These are phyloP conservation scores for Nepenthes gracilis DNA, from an alignment of 148 eudicot species.

Conservation along the genomic window DNA sequence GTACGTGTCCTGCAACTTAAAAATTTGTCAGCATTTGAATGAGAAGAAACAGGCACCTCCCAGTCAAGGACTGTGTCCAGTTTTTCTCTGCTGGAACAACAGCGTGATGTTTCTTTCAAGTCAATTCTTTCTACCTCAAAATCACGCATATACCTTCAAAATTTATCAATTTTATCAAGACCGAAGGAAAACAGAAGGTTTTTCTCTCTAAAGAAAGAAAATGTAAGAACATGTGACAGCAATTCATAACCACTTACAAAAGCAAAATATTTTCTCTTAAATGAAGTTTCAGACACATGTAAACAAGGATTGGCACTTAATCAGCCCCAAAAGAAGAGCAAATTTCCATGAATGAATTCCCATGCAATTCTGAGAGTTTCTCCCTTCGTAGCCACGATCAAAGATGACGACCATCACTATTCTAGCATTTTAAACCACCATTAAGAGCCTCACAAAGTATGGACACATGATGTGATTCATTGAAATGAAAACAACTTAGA, in stretches of 20 bases:
- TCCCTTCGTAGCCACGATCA: slow-evolving; percentile 87
- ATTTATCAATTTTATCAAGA: slow-evolving; percentile 3
- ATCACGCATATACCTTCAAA: slow-evolving; percentile 79
- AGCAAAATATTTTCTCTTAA: no score
- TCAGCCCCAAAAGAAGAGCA: slow-evolving; percentile 83
- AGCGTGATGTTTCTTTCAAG: slow-evolving; percentile 75
- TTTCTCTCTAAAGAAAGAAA: background rate
- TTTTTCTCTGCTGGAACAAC: slow-evolving; percentile 65
- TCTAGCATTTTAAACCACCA: slow-evolving; percentile 33
- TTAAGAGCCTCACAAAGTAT: background rate
- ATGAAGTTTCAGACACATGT: slow-evolving; percentile 3
- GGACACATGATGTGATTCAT: background rate
- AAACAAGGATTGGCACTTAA: slow-evolving; percentile 36
- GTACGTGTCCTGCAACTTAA: no score
- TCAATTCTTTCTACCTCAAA: slow-evolving; percentile 95
- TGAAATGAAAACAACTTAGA: slow-evolving; percentile 2
- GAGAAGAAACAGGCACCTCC: slow-evolving; percentile 53
- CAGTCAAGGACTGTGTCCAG: slow-evolving; percentile 95
- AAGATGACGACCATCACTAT: slow-evolving; percentile 90
- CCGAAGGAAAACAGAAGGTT: slow-evolving; percentile 3
- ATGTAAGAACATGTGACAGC: background rate
- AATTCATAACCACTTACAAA: background rate
- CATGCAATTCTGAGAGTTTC: slow-evolving; percentile 88
- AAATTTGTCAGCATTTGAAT: no score
- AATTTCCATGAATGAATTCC: slow-evolving; percentile 83